Evolutionary conservation across 345 rosid species (phyloP).

Genomic region (Cardamine chenopodiifolia): DNA sequence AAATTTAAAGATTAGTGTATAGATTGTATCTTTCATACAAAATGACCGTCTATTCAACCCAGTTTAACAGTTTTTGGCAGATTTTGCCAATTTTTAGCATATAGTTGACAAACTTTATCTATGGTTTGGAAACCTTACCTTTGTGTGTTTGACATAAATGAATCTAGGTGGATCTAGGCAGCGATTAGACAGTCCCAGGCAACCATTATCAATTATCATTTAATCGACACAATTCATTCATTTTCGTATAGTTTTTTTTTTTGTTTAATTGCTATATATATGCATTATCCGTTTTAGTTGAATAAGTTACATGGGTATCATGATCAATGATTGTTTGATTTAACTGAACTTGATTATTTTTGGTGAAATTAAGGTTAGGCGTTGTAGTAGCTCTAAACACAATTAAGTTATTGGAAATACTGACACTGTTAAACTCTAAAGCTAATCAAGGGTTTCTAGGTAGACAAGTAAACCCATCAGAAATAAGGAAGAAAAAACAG

Average conservation of each 20-base stretch:
- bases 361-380: too few relatives aligned
- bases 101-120: background rate
- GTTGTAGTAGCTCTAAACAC: background rate
- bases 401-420: background rate
- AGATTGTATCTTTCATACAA: background rate
- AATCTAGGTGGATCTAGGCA: background rate
- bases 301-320: background rate
- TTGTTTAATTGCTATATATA: background rate
- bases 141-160: background rate
- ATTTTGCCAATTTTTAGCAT: background rate
- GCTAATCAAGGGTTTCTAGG: background rate
- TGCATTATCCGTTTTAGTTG: background rate
- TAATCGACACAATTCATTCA: background rate
- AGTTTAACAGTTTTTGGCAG: background rate
- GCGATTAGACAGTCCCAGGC: background rate
- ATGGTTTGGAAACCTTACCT: background rate
- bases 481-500: background rate
- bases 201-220: background rate
- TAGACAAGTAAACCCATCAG: background rate
- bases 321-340: background rate
- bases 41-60: background rate
- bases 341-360: background rate
- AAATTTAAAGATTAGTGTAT: background rate
- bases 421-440: background rate
- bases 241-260: background rate